A percentile compares a stretch with the other conserved stretches of the same genome.
phyloP scores from a whole-genome alignment of 179 eudicot species.

The Heliamphora pulchella region DNA sequence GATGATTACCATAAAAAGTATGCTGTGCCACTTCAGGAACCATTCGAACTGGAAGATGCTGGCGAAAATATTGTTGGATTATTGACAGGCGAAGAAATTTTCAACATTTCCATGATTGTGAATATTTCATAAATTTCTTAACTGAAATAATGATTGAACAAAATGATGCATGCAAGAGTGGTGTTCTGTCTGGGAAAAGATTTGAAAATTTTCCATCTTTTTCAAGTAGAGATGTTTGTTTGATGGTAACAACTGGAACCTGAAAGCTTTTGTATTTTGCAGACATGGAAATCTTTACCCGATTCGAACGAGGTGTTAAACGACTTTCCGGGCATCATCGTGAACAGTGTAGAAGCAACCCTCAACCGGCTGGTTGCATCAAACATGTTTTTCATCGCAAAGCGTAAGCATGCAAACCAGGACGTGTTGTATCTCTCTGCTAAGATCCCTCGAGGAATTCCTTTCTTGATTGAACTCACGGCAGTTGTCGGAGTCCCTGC shows the following conservation, averaged over 20 bases:
- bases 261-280: conserved; percentile 18
- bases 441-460: conserved; percentile 74
- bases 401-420: conserved; percentile 86
- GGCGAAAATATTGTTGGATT: too few relatives aligned
- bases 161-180: too few relatives aligned
- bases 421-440: conserved; percentile 93
- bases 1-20: too few relatives aligned
- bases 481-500: conserved; percentile 68
- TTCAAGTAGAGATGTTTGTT: not conserved
- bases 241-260: not conserved
- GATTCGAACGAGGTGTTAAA: conserved; percentile 84
- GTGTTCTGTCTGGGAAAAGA: too few relatives aligned
- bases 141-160: too few relatives aligned
- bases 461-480: conserved; percentile 89
- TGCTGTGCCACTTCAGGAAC: not conserved
- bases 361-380: conserved; percentile 61
- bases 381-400: conserved; percentile 94
- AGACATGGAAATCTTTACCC: conserved; percentile 99
- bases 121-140: not conserved
- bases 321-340: conserved; percentile 59
- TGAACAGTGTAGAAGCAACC: conserved; percentile 71
- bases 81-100: not conserved
- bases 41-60: too few relatives aligned
- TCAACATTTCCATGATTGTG: too few relatives aligned
- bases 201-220: not conserved